Conservation (phyloP, 306 rosid genomes). For the Prunus padus region DNA sequence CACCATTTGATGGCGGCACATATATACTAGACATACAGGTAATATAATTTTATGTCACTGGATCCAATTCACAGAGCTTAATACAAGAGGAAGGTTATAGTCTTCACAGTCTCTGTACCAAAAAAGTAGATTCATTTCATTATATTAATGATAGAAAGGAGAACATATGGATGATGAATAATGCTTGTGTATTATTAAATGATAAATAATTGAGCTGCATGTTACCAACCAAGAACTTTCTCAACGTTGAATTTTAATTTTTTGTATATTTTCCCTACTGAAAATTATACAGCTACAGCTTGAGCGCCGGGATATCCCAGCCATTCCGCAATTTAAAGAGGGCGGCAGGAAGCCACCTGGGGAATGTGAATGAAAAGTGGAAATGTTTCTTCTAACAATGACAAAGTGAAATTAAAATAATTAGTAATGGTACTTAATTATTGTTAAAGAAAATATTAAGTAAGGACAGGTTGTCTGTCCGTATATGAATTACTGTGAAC, state of each 20-base stretch:
- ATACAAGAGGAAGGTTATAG: too few species aligned
- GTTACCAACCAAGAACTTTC: neutral
- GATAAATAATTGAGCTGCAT: conserved; percentile 2
- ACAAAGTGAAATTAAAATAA: neutral
- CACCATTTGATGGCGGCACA: too few species aligned
- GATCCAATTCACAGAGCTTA: neutral
- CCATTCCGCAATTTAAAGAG: neutral
- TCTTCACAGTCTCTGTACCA: too few species aligned
- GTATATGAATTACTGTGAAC: neutral
- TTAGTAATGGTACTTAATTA: neutral
- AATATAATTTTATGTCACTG: neutral
- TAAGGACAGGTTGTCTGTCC: fast-evolving
- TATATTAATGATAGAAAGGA: neutral
- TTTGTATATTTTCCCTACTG: neutral
- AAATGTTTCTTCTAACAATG: neutral
- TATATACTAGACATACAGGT: too few species aligned
- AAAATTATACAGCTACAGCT: neutral
- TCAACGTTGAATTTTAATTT: neutral
- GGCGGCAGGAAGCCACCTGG: neutral
- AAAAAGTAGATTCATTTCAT: too few species aligned
- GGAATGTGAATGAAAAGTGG: neutral
- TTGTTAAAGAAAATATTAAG: neutral
- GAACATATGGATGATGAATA: too few species aligned
- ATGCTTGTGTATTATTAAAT: too few species aligned
- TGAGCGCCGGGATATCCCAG: conserved; percentile 33